Evolutionary conservation across 176 grass and related monocot genomes (phyloP).

Genomic region (Paspalum vaginatum): DNA sequence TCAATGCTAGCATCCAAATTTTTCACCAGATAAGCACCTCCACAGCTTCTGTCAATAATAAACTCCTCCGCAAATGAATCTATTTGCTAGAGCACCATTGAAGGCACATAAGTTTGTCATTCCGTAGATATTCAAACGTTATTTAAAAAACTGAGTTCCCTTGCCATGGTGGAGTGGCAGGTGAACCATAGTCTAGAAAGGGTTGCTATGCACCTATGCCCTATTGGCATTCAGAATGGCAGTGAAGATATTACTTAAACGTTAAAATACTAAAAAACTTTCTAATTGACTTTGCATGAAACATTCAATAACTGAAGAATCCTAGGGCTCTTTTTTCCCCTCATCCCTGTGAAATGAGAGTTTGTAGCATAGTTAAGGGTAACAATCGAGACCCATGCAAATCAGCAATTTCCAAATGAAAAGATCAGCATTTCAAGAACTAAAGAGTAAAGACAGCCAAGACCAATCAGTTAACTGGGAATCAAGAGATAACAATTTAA

Average conservation of each 20-base stretch:
- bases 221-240: neutral
- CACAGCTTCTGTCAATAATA: neutral
- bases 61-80: neutral
- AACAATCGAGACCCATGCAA: neutral
- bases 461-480: neutral
- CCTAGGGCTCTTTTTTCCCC: neutral
- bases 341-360: neutral
- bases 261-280: neutral
- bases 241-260: neutral
- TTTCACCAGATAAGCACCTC: neutral
- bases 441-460: neutral
- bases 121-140: neutral
- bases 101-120: neutral
- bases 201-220: neutral
- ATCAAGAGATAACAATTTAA: conserved; percentile 3
- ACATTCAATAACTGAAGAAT: neutral
- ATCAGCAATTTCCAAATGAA: neutral
- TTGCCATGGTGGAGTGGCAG: neutral
- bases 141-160: neutral
- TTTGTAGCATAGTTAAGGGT: neutral
- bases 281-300: neutral
- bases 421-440: neutral
- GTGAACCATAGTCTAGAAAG: neutral
- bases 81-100: no score
- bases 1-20: neutral